Percentiles rank a stretch among this genome's conserved stretches.
Evolutionary conservation across 2,329 filamentous ascomycete genomes (phyloP).

Genomic region (Hymenoscyphus repandus): DNA sequence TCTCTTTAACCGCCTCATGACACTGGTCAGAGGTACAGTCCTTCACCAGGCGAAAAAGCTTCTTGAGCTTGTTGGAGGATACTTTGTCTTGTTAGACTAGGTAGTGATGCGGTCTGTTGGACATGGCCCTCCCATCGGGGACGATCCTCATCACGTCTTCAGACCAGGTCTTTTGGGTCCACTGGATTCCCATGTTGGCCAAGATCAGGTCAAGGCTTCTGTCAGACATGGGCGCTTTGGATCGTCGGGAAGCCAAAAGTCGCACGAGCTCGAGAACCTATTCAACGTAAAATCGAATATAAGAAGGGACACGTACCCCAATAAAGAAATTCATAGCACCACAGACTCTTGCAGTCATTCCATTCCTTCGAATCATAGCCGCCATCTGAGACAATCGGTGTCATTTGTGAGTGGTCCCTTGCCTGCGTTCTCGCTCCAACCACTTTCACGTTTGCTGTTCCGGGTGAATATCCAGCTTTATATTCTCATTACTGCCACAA

Average conservation of each 20-base stretch:
- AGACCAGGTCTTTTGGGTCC: slow-evolving; percentile 17
- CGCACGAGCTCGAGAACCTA: background rate
- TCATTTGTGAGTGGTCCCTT: slow-evolving; percentile 16
- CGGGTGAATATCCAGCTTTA: background rate
- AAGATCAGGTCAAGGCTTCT: slow-evolving; percentile 4
- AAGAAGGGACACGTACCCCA: slow-evolving; percentile 12
- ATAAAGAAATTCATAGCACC: slow-evolving; percentile 4
- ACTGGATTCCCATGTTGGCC: slow-evolving; percentile 17
- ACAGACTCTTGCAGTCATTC: slow-evolving; percentile 13
- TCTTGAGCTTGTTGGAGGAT: background rate
- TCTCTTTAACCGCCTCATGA: slow-evolving; percentile 14
- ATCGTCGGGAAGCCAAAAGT: background rate
- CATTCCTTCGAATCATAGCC: slow-evolving; percentile 12
- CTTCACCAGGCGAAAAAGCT: background rate
- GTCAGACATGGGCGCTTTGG: slow-evolving; percentile 6
- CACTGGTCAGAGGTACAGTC: slow-evolving; percentile 17
- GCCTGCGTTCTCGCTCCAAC: background rate
- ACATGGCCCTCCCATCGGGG: slow-evolving; percentile 9
- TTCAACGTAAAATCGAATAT: slow-evolving; percentile 14
- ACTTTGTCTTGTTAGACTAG: slow-evolving; percentile 11
- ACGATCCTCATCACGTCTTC: slow-evolving; percentile 20
- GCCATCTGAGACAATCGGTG: slow-evolving; percentile 5
- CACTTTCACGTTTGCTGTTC: slow-evolving; percentile 1
- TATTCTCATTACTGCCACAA: background rate
- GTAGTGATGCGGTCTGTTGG: slow-evolving; percentile 15